Base-by-base conservation (phyloP, 768 basidiomycete species). In the Rhodocollybia butyracea region DNA sequence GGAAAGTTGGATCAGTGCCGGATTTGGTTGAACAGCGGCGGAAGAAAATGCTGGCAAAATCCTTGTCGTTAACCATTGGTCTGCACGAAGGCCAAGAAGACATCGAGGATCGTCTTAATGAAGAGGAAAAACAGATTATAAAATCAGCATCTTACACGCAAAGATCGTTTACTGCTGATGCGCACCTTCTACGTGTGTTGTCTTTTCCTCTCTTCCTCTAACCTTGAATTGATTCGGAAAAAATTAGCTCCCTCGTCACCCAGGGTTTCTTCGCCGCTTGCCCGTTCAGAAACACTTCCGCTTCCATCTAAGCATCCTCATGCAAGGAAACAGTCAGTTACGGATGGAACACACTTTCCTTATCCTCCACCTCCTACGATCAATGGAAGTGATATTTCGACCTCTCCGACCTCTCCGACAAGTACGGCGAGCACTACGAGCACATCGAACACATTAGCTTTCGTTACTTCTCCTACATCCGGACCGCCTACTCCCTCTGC, bases 271-370 rank as follows among this genome's bases (percentile, higher is more conserved):
- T 77, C 81, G 5, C 75, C 81, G 17, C 65, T 84, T 38, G 66
- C 79, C 6, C 81, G 83, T 15, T 79, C 77, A 2, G 70, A 80
- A 41, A 63, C 77, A 10, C 76, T 87, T 24, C 71, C 80, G 5
- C 70, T 86, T 0, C 72, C 81, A 1, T 72, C 82, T 1, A 76
- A 81, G 39, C 89, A 91, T 62, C 89, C 89, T 0, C 89, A 91
- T 58, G 89, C 87, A 0, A 82, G 89, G 31, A 91, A 91, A 65
- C 75, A 82, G 19, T 91, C 89, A 17, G 68, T 89, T 3, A 55
- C 83, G 11, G 85, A 87, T 60, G 81, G 79, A 34, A 43, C 13
- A n/a, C 41, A 45, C 4, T 46, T 27, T 26, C 41, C 43, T n/a
- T 46, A 46, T 36, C 27, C 43, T n/a, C 10, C 51, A 5, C 21